Base-by-base conservation (phyloP, 805 yeast genomes). In the Scheffersomyces coipomensis region DNA sequence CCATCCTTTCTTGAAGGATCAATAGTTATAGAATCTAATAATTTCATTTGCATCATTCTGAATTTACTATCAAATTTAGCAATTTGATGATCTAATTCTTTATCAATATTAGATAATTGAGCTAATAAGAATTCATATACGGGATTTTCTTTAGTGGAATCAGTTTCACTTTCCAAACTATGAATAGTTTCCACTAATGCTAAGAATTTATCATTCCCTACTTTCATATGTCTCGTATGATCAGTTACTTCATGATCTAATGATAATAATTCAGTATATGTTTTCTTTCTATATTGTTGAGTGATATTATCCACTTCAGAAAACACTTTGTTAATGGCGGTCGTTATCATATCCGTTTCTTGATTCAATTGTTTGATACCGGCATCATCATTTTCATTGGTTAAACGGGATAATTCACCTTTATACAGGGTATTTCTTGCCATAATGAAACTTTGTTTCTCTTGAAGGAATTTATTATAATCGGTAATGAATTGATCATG, bases 111-210 rank as follows among this genome's bases (percentile, higher is more conserved):
- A 3, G 48, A 45, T 35, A 69, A 48, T 44, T 66, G 75, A 1
- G 60, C 53, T 15, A 42, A 41, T 34, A 69, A 55, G 40, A 69
- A 69, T 12, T 66, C 65, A 35, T 48, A 52, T 34, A 69, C 67
- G 3, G 69, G 70, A 31, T 60, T 58, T 18, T 23, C 38, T 10
- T 22, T 34, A 8, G 29, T 24, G 5, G 35, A 16, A 32, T 42
- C 39, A 12, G 45, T 24, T 5, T 29, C 27, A 18, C 40, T 44
- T 4, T 49, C 44, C 38, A 68, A 45, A 40, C 66, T 66, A 45
- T 64, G 63, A 22, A 69, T 55, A 37, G 64, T 64, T 35, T 68
- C 71, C 11, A 69, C 71, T 34, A 69, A 55, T 2, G 62, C 54
- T 12, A 66, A 56, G 46, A 69, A 68, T 38, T 60, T 64, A 18